Evolutionary conservation across 2,329 filamentous ascomycete species (phyloP).

Genomic region (Penicillium concentricum): DNA sequence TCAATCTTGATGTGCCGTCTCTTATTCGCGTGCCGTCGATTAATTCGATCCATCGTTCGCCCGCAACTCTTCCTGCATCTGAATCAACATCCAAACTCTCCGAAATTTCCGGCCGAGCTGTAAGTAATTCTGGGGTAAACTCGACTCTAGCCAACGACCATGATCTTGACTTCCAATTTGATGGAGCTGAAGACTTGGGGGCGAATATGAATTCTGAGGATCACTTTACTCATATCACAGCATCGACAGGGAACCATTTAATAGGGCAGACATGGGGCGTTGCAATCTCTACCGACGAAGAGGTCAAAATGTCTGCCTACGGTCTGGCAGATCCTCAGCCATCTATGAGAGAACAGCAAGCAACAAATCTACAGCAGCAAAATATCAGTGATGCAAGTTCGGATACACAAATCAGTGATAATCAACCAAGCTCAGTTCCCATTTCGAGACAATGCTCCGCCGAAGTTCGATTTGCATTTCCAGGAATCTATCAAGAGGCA

Average conservation of each 20-base stretch:
- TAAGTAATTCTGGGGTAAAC: neutral
- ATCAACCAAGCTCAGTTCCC: neutral
- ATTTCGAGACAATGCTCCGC: conserved; percentile 10
- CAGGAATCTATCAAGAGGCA: conserved; percentile 18
- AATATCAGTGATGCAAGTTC: neutral
- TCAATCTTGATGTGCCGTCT: neutral
- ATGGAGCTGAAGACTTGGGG: neutral
- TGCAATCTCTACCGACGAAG: neutral
- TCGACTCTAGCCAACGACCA: neutral
- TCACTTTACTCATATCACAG: neutral
- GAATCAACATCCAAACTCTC: no score
- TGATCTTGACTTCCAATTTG: neutral
- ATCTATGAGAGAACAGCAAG: neutral
- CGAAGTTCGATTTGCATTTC: conserved; percentile 19
- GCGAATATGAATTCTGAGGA: neutral
- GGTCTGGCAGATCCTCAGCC: neutral
- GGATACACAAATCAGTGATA: neutral
- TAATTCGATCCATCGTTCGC: neutral
- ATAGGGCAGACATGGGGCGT: neutral
- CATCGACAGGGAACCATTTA: neutral
- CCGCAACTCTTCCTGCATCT: neutral
- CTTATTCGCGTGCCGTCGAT: neutral
- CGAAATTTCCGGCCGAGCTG: neutral
- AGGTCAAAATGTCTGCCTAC: neutral
- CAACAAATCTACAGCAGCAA: neutral